Conservation (phyloP, 495 filamentous ascomycete genomes). For the Lasiosphaeria ovina region DNA sequence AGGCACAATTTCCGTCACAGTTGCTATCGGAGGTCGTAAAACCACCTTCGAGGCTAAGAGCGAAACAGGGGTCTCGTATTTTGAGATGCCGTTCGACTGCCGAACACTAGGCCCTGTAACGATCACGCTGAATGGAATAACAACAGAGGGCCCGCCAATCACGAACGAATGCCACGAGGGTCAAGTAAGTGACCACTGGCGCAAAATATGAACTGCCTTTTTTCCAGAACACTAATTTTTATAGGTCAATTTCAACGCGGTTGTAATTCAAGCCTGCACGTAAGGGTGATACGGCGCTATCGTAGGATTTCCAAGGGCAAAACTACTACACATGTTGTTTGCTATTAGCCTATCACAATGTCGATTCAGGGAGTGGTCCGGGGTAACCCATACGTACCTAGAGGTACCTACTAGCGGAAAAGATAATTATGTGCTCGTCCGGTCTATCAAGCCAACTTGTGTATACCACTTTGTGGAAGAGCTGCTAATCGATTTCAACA, state of each 20-base stretch:
- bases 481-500: no score
- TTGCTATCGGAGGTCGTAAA: constrained; percentile 49
- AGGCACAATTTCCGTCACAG: constrained; percentile 35
- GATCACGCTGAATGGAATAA: constrained; percentile 48
- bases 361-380: no score
- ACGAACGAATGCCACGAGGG: constrained; percentile 44
- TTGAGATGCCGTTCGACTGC: constrained; percentile 52
- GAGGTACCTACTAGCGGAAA: no score
- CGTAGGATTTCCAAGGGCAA: no score
- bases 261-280: constrained; percentile 35
- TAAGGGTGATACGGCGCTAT: neutral
- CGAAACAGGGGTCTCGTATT: constrained; percentile 45
- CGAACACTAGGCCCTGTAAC: constrained; percentile 47
- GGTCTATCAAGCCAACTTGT: no score
- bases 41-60: constrained; percentile 40
- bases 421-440: no score
- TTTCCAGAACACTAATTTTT: neutral
- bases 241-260: constrained; percentile 44
- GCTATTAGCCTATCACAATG: no score
- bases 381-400: no score
- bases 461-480: no score
- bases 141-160: constrained; percentile 48
- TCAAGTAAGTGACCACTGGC: constrained; percentile 41
- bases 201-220: neutral
- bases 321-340: no score